phyloP scores from a whole-genome alignment of 768 basidiomycete species.

The Suillus sp. region DNA sequence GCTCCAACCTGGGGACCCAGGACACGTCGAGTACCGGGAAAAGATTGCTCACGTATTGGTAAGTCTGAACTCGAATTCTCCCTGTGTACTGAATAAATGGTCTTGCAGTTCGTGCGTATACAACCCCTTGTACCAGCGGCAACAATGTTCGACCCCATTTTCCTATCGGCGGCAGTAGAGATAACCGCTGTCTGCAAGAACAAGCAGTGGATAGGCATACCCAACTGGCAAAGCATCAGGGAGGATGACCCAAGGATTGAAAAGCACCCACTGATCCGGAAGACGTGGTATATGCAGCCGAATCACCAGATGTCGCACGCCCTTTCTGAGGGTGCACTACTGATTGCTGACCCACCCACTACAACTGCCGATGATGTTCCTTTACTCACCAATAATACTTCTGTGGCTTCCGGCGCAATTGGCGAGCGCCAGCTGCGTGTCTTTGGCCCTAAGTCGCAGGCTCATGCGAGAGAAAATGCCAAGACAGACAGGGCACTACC shows the following conservation, averaged over 20 bases:
- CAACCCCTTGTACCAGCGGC: not conserved
- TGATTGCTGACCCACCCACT: not conserved
- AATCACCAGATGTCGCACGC: not conserved
- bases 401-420: not conserved
- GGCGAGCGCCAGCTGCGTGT: not conserved
- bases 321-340: not conserved
- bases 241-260: conserved; percentile 3
- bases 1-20: not conserved
- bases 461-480: not conserved
- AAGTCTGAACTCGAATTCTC: not conserved
- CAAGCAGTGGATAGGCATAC: not conserved
- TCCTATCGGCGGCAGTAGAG: not conserved
- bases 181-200: not conserved
- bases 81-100: not conserved
- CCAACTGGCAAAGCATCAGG: not conserved
- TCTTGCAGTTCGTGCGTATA: not conserved
- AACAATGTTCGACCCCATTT: conserved; percentile 3
- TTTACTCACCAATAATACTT: not conserved
- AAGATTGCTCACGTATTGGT: not conserved
- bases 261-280: not conserved
- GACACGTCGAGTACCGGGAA: not conserved
- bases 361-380: not conserved
- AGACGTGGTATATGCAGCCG: not conserved
- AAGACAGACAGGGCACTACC: not conserved
- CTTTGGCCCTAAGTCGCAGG: not conserved